phyloP scores from a whole-genome alignment of 257 asterid species.

The Jacaranda mimosifolia region DNA sequence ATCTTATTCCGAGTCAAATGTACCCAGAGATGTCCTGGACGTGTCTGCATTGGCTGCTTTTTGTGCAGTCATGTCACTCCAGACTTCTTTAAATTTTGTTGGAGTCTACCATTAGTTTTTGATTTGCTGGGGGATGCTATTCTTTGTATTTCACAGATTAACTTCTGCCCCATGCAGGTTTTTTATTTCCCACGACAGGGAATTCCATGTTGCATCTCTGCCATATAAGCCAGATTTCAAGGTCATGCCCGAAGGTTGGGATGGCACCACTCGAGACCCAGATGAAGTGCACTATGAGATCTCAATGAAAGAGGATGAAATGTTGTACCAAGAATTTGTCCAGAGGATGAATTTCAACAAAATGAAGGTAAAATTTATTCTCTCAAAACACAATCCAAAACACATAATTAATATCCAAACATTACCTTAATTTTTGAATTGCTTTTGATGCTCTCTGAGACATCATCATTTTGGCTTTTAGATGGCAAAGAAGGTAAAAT shows the following conservation, averaged over 20 bases:
- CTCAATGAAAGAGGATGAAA: constrained; percentile 93
- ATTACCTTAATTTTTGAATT: too few relatives aligned
- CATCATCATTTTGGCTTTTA: constrained; percentile 33
- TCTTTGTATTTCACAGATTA: background rate
- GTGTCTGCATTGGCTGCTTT: background rate
- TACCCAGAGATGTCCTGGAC: background rate
- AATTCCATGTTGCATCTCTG: constrained; percentile 92
- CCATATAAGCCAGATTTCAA: constrained; percentile 94
- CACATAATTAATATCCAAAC: too few relatives aligned
- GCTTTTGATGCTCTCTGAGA: background rate
- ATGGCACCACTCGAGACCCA: constrained; percentile 92
- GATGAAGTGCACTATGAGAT: constrained; percentile 97
- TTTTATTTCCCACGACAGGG: constrained; percentile 78
- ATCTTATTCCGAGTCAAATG: background rate
- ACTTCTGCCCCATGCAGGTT: constrained; percentile 62
- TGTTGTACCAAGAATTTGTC: constrained; percentile 85
- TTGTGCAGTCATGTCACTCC: background rate
- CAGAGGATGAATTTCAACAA: constrained; percentile 86
- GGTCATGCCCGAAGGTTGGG: constrained; percentile 99
- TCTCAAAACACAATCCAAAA: too few relatives aligned
- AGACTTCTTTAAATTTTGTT: background rate
- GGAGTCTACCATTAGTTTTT: background rate
- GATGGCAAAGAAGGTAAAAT: constrained; percentile 75
- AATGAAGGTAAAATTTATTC: constrained; percentile 75
- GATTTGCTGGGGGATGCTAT: constrained; percentile 1